These are phyloP conservation scores for Acorus gramineus DNA, from an alignment of 106 monocot species.

Conservation along the genomic window DNA sequence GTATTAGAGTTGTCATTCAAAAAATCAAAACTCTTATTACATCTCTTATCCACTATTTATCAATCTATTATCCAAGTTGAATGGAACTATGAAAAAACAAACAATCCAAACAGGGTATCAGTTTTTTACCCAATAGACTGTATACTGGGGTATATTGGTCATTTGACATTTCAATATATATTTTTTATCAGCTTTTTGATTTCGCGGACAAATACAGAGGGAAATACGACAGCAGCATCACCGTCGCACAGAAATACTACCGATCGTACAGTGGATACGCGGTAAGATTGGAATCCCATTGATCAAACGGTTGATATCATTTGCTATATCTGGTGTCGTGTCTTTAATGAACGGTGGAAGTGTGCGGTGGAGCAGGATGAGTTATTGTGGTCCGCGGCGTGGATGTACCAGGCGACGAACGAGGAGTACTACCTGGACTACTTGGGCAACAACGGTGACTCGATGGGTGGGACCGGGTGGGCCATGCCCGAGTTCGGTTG, in stretches of 20 bases:
- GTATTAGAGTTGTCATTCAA: too few species aligned
- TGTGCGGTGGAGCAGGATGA: conserved; percentile 31
- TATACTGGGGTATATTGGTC: too few species aligned
- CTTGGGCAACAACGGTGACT: conserved; percentile 45
- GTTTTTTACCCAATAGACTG: too few species aligned
- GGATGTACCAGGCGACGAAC: conserved; percentile 74
- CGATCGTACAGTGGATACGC: conserved; percentile 77
- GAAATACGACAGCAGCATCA: conserved; percentile 90
- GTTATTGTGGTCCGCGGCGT: conserved; percentile 85
- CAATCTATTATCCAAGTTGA: too few species aligned
- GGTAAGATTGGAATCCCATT: conserved; percentile 16
- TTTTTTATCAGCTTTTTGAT: conserved; percentile 54
- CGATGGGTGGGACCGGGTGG: conserved; percentile 94
- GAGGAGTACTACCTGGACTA: conserved; percentile 72
- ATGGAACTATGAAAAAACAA: too few species aligned
- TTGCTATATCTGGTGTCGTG: too few species aligned
- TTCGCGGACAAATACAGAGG: conserved; percentile 95
- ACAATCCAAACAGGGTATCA: too few species aligned
- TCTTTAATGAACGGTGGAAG: too few species aligned
- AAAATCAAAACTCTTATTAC: too few species aligned
- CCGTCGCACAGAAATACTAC: conserved; percentile 80
- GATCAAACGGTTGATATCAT: conserved; percentile 5
- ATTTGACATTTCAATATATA: too few species aligned
- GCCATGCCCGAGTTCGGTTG: conserved; percentile 79
- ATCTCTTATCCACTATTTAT: too few species aligned